Percentiles rank a stretch among this genome's conserved stretches.
Evolutionary conservation across 2,329 filamentous ascomycete species (phyloP).

Genomic region (Pseudovirgaria hyperparasitica): DNA sequence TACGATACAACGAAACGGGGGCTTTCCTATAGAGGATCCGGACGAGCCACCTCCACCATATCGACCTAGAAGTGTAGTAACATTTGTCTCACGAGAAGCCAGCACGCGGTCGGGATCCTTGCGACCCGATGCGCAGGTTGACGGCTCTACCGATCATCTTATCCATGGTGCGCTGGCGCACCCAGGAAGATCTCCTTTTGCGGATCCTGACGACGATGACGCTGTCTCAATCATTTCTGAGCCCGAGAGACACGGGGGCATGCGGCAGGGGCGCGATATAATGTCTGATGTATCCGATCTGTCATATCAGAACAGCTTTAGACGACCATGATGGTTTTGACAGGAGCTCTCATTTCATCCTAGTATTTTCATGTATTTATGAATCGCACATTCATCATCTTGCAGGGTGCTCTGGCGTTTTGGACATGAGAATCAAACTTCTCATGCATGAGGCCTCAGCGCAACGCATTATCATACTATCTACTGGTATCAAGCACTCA

Average conservation of each 20-base stretch:
- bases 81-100: conserved; percentile 18
- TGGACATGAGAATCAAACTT: background rate
- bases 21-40: conserved; percentile 11
- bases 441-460: too few species aligned
- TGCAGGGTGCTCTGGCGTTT: too few species aligned
- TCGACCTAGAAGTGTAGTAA: conserved; percentile 18
- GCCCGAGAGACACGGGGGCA: conserved; percentile 4
- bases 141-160: conserved; percentile 10
- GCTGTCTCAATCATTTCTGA: conserved; percentile 16
- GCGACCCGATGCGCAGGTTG: conserved; percentile 7
- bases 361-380: conserved; percentile 8
- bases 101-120: conserved; percentile 12
- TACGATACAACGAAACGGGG: conserved; percentile 8
- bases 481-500: too few species aligned
- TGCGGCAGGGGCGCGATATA: conserved; percentile 7
- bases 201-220: conserved; percentile 17
- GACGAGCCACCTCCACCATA: conserved; percentile 25
- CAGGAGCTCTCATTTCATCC: background rate
- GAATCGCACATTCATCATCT: too few species aligned
- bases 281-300: conserved; percentile 19
- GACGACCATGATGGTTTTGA: conserved; percentile 8
- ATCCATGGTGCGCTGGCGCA: conserved; percentile 6
- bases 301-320: conserved; percentile 17
- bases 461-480: too few species aligned
- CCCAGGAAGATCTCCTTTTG: conserved; percentile 18